Evolutionary conservation across 768 basidiomycete species (phyloP).

Genomic region (Calocera cornea): DNA sequence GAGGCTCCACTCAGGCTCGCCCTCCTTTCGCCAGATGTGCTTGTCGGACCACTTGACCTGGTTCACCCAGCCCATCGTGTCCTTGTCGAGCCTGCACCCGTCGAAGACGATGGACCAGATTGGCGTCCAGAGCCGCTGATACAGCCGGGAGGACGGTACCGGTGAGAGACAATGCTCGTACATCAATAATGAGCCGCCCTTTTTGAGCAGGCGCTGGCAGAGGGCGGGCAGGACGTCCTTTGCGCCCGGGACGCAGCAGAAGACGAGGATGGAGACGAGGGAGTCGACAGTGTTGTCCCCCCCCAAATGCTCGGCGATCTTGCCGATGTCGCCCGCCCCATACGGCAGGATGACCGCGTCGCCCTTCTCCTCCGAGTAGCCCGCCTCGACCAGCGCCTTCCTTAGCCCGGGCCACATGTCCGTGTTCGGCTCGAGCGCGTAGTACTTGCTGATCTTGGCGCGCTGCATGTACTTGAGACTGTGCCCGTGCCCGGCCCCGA

Average conservation of each 20-base stretch:
- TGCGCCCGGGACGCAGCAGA: slow-evolving; percentile 53
- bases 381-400: slow-evolving; percentile 33
- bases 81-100: slow-evolving; percentile 45
- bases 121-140: slow-evolving; percentile 64
- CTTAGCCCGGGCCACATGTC: slow-evolving; percentile 52
- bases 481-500: slow-evolving; percentile 59
- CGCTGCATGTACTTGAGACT: slow-evolving; percentile 46
- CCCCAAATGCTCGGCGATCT: slow-evolving; percentile 33
- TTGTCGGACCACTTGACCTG: slow-evolving; percentile 36
- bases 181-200: slow-evolving; percentile 51
- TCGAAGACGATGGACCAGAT: slow-evolving; percentile 48
- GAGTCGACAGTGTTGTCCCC: slow-evolving; percentile 37
- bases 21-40: slow-evolving; percentile 32
- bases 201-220: slow-evolving; percentile 39
- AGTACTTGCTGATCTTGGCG: slow-evolving; percentile 42
- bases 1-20: slow-evolving; percentile 42
- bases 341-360: slow-evolving; percentile 45
- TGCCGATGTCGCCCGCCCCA: slow-evolving; percentile 44
- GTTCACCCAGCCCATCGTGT: slow-evolving; percentile 14
- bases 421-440: slow-evolving; percentile 59
- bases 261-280: slow-evolving; percentile 47
- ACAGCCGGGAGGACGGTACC: slow-evolving; percentile 43
- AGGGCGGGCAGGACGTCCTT: slow-evolving; percentile 35
- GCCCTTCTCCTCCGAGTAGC: slow-evolving; percentile 40
- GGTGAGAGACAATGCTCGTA: slow-evolving; percentile 58